Evolutionary conservation across 306 rosid species (phyloP), one percentile per base, ranked within the genome.

Genomic region (Myrica gale): DNA sequence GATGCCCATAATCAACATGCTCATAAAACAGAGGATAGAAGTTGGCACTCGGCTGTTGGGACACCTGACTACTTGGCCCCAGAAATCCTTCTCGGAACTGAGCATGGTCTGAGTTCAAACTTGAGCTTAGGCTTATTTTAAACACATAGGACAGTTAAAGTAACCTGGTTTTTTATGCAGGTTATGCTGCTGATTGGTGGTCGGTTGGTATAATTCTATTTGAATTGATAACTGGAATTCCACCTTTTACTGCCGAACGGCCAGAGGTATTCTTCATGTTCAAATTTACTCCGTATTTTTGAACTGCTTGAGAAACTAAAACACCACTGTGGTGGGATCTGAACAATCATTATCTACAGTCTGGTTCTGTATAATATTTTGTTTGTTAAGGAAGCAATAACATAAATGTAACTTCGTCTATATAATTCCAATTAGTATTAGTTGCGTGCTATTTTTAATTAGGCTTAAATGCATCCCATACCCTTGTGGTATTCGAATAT

Each of bases 101-200:
- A 66, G 70, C 70, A 66, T 9, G 70, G 70, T 66, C 20, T 66
- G 70, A 41, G 42, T 66, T 66, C 51, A 15, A 32, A 41, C 51
- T 66, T 41, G 48, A 66, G 26, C 42, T 66, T 41, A 16, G 32
- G 26, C 12, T 16, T 66, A 17, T 42, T 7, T 41, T 17, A 41
- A 66, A 21, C 70, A 66, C n/a, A n/a, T 42, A 50, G 70, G 70
- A 11, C 9, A 60, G 70, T 66, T 17, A n/a, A 66, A 66, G 39
- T 41, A 6, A 61, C 44, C 19, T 9, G 21, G 21, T 42, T 50
- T n/a, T 66, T 66, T 23, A 8, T 66, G 70, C 70, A 66, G 70
- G 70, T 42, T 66, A 66, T 66, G 70, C 70, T 17, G 70, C 70
- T 66, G 70, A 66, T 66, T 66, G 70, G 70, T 66, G 70, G 70